Evolutionary conservation across 441 rosid genomes (phyloP), one percentile per base, ranked within the genome.

Genomic region (Sinapis alba): DNA sequence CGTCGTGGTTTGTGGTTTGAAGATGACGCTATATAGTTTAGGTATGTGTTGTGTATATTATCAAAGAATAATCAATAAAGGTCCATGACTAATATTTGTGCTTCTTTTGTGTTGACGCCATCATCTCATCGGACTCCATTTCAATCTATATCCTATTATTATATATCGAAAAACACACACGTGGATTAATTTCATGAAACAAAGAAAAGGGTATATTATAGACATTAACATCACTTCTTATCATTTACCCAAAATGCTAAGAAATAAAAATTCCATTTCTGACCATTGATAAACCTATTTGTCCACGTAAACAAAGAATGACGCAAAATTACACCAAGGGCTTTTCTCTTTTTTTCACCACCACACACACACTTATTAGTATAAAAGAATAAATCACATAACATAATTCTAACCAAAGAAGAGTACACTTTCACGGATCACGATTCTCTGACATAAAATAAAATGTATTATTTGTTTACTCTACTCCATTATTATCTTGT

Each of bases 161-260:
- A 18, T 66, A 27, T 5, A 47, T 36, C 23, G 32, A 18, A 34
- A 51, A 41, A 24, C 20, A 3, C 2, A 36, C 71, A 70, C 80
- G 80, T 76, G 75, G 80, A 54, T 16, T 18, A 2, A 24, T 64
- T 30, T 20, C 56, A 70, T 45, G 71, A 51, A 41, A 41, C 8
- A 13, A 69, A 69, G 26, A 53, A 38, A 19, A 21, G 13, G 6
- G 8, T 75, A 20, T 4, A 15, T 50, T 16, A 12, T 45, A 51
- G 12, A 57, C 65, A 69, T 56, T 1, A 21, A 69, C 75, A 69
- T 62, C 79, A 75, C 45, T 50, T 75, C 47, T 67, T 74, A 62
- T 68, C 74, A 62, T 36, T 63, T 64, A 64, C 75, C 80, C 32
- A 76, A 69, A 70, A 63, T 70, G 67, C 13, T 57, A 21, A 11